Percentiles rank a stretch among this genome's conserved stretches.
Conservation (phyloP, 805 yeast genomes). For the Trichomonascus vanleenenianus region DNA sequence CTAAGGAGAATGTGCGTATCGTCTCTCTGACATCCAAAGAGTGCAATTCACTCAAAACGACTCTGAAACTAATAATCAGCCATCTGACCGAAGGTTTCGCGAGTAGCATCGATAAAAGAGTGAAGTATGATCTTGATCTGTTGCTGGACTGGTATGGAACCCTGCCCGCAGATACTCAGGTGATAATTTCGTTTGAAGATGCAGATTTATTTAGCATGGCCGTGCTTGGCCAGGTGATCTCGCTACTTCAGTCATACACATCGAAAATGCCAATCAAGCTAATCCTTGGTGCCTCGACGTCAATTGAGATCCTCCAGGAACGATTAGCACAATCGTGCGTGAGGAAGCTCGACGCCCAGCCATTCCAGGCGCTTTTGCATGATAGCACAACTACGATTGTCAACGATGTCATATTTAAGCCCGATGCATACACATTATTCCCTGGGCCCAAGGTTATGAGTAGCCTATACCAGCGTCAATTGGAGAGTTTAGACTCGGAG, state of each 20-base stretch:
- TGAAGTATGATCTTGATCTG: slow-evolving; percentile 32
- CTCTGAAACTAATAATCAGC: slow-evolving; percentile 21
- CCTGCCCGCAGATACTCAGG: slow-evolving; percentile 12
- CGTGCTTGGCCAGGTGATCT: slow-evolving; percentile 24
- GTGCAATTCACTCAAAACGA: slow-evolving; percentile 28
- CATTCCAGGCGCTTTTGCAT: slow-evolving; percentile 21
- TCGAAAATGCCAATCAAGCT: slow-evolving; percentile 27
- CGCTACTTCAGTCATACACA: slow-evolving; percentile 28
- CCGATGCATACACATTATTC: slow-evolving; percentile 9
- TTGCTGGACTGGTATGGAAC: slow-evolving; percentile 27
- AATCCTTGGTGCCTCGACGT: slow-evolving; percentile 29
- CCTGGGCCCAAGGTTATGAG: slow-evolving; percentile 21
- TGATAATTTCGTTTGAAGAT: slow-evolving; percentile 31
- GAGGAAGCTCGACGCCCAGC: slow-evolving; percentile 19
- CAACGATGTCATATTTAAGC: slow-evolving; percentile 13
- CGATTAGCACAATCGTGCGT: slow-evolving; percentile 25
- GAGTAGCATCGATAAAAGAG: slow-evolving; percentile 23
- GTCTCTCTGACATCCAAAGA: slow-evolving; percentile 30
- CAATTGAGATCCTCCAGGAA: slow-evolving; percentile 30
- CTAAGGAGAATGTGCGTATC: slow-evolving; percentile 4
- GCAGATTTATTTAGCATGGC: slow-evolving; percentile 30
- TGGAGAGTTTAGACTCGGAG: slow-evolving; percentile 18
- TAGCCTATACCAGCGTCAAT: slow-evolving; percentile 16
- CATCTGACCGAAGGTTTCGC: too few relatives aligned
- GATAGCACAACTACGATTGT: slow-evolving; percentile 14